Conservation (phyloP, 2,329 filamentous ascomycete species). For the Lasiodiplodia sp. region DNA sequence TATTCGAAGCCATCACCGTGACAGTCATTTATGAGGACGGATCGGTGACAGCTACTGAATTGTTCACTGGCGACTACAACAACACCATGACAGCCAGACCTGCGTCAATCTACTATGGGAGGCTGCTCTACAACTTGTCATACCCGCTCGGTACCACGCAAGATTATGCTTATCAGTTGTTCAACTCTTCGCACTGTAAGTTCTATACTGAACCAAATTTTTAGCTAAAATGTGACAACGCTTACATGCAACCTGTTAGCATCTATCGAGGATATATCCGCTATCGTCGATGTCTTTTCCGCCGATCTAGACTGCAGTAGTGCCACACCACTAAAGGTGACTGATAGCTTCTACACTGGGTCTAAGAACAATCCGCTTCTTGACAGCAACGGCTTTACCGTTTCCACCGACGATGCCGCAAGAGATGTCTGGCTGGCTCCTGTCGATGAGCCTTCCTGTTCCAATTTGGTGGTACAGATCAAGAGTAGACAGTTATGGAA, state of each 20-base stretch:
- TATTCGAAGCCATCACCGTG: neutral
- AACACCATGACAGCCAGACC: neutral
- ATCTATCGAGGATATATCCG: neutral
- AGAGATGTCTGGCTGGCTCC: neutral
- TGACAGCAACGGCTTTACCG: neutral
- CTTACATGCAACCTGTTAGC: neutral
- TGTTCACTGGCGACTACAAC: neutral
- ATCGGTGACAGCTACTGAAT: neutral
- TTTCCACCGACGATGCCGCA: neutral
- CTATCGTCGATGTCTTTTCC: slow-evolving; percentile 3
- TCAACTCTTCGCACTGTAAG: neutral
- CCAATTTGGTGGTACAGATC: neutral
- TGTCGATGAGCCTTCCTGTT: neutral
- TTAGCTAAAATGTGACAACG: neutral
- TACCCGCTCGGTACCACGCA: neutral
- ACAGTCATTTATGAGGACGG: neutral
- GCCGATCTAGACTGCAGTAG: neutral
- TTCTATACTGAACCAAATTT: neutral
- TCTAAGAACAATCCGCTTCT: neutral
- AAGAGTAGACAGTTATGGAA: neutral
- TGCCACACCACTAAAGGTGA: neutral
- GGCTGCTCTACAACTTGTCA: neutral
- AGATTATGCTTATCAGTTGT: neutral
- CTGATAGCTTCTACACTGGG: neutral
- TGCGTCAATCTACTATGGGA: neutral